Base-by-base conservation (phyloP, 768 basidiomycete species). In the Lentinula aciculospora region DNA sequence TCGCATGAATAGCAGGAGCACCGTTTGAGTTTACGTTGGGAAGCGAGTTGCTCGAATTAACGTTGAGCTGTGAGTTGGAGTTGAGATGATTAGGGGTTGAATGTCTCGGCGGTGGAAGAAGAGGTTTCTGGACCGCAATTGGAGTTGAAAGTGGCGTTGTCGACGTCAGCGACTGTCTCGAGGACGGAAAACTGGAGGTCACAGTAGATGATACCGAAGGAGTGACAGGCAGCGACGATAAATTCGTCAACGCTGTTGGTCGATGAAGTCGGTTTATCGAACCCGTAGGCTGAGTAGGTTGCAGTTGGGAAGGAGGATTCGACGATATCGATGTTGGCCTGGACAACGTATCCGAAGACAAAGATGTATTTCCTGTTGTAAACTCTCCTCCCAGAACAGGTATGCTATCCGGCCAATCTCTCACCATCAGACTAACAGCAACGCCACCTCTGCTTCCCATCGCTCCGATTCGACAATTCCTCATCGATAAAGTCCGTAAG, bases 61-160 rank as follows among this genome's bases (percentile, higher is more conserved):
- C n/a, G n/a, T n/a, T n/a, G n/a, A n/a, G n/a, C n/a, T n/a, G n/a
- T n/a, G n/a, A n/a, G n/a, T n/a, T n/a, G n/a, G n/a, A n/a, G n/a
- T n/a, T n/a, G n/a, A n/a, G n/a, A n/a, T n/a, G n/a, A 34, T 34
- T 34, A 34, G 32, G 13, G 2, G 8, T 34, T 53, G 58, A 53
- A 45, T 45, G 62, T 58, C 58, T 63, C 60, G 51, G 62, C 17
- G 51, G 51, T 3, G 51, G 37, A 19, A 25, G 51, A 13, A 53
- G 19, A 25, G 47, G 68, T 19, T 70, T 67, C 13, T 34, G 32
- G 32, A 34, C 9, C 8, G 4, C 32, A 3, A 64, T 67, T 36
- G 65, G 69, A 25, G 69, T 69, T 34, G 67, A 67, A 6, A 66
- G 59, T 23, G 70, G 75, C 12, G 56, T 4, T 34, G n/a, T n/a